Base-by-base conservation (phyloP, 306 rosid species). In the Comarum palustre region DNA sequence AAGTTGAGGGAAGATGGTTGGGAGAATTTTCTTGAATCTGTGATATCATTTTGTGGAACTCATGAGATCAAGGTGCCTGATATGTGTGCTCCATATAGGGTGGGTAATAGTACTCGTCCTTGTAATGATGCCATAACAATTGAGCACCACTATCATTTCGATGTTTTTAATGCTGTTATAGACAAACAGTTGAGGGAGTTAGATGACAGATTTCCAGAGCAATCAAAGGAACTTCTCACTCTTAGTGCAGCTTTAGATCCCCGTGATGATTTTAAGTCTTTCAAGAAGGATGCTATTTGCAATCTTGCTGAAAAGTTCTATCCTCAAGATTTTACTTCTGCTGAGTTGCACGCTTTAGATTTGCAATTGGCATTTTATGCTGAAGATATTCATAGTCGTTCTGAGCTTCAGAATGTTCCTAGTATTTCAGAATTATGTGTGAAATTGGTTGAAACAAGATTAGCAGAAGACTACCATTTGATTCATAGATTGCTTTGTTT, bases 401-500 rank as follows among this genome's bases (percentile, higher is more conserved):
- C 0, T 15, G 11, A 34, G 19, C 16, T 61, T 12, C 66, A 61
- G 1, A 61, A 61, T 14, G 14, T 25, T 6, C 8, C n/a, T 31
- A 24, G 9, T 14, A 3, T 61, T 27, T 61, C 66, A 27, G 4
- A 61, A 13, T 17, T 27, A 34, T 61, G 22, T 34, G 4, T 36
- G 20, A 7, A 16, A 61, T 17, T 61, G 34, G 66, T 61, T 29
- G 66, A 61, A 61, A 34, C 38, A 61, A 31, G 22, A 27, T 24
- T 10, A 19, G 16, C 36, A 8, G 22, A 6, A 27, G 31, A 27
- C 66, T 61, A 24, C 20, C 42, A 48, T 10, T 24, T 61, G 42
- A 68, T 68, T 45, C 25, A 2, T 10, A 67, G 7, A 67, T 43
- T 67, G 54, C 16, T 67, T 67, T 42, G 67, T 45, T 27, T 67